Percentiles rank a stretch among this genome's conserved stretches.
Evolutionary conservation across 768 basidiomycete species (phyloP).

Genomic region (Chalciporus sphaerocephalus): DNA sequence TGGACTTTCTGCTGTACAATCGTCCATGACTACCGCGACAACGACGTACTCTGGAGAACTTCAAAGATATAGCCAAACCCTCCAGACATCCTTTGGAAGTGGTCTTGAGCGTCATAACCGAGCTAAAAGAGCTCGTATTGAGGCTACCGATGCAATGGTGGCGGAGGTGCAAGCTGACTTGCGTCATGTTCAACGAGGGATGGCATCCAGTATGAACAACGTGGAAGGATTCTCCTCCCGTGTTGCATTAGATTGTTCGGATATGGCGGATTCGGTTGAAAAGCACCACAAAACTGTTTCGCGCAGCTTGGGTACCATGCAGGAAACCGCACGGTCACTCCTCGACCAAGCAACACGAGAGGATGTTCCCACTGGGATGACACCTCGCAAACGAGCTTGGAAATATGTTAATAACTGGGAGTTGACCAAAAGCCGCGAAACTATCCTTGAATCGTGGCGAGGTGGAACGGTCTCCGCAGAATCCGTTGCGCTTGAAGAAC

Average conservation of each 20-base stretch:
- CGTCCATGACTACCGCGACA: constrained; percentile 43
- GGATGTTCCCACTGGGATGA: constrained; percentile 66
- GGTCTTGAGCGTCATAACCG: constrained; percentile 59
- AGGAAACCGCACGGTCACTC: constrained; percentile 47
- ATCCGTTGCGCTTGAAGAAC: constrained; percentile 32
- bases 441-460: constrained; percentile 52
- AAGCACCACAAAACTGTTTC: constrained; percentile 41
- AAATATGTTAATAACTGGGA: constrained; percentile 69
- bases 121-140: constrained; percentile 65
- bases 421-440: constrained; percentile 59
- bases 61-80: constrained; percentile 43
- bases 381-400: constrained; percentile 74
- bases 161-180: constrained; percentile 51
- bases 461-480: constrained; percentile 35
- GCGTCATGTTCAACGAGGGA: constrained; percentile 45
- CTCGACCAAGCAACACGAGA: constrained; percentile 55
- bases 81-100: constrained; percentile 43
- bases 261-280: constrained; percentile 38
- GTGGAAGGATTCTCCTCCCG: constrained; percentile 40
- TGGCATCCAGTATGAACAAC: constrained; percentile 48
- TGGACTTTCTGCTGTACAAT: constrained; percentile 43
- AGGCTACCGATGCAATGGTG: constrained; percentile 48
- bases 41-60: constrained; percentile 49
- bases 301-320: constrained; percentile 45
- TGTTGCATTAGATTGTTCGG: constrained; percentile 46